Evolutionary conservation across 2,329 filamentous ascomycete genomes (phyloP), one percentile per base, ranked within the genome.

Genomic region (Nemania sp.): DNA sequence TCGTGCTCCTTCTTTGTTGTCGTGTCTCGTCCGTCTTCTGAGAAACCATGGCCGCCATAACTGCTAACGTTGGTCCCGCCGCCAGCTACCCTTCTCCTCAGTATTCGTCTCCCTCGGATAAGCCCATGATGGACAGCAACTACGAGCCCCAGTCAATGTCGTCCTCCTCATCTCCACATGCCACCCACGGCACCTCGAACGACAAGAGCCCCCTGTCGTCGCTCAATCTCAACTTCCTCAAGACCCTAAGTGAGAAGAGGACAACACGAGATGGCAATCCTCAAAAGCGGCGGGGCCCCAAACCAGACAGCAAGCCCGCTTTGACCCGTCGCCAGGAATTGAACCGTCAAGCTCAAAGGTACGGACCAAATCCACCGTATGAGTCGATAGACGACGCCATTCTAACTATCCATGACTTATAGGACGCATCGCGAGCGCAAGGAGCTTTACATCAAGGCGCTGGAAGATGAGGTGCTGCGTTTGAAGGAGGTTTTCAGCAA

Each of bases 371-470:
- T 12, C 43, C 25, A 18, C 43, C 3, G 15, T 9, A 49, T 57
- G 35, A 17, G 47, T 47, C 32, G 18, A 39, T 49, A 2, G 48
- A 4, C 34, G 37, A 49, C 46, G 7, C n/a, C 25, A 54, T 46
- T 50, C 62, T 66, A 57, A 67, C 51, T 43, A 29, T 51, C 49
- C 4, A 21, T 59, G 52, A 7, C 2, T 45, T 59, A 56, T 72
- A 97, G 95, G 73, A 98, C 95, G 17, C 95, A 99, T 76, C 92
- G 95, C 57, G 95, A 98, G 78, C 87, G 95, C 67, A 98, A 98
- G 75, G 95, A 98, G 77, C 84, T 92, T 69, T 98, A 98, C 75
- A 96, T 97, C 80, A 96, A 96, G 75, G 87, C 90, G 11, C 85
- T 98, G 15, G 95, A 99, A 76, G 89, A 94, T 71, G 92, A 98